A percentile compares a stretch with the other conserved stretches of the same genome.
Conservation (phyloP, 108 stramenopile genomes). For the Mayamaea pseudoterrestris region DNA sequence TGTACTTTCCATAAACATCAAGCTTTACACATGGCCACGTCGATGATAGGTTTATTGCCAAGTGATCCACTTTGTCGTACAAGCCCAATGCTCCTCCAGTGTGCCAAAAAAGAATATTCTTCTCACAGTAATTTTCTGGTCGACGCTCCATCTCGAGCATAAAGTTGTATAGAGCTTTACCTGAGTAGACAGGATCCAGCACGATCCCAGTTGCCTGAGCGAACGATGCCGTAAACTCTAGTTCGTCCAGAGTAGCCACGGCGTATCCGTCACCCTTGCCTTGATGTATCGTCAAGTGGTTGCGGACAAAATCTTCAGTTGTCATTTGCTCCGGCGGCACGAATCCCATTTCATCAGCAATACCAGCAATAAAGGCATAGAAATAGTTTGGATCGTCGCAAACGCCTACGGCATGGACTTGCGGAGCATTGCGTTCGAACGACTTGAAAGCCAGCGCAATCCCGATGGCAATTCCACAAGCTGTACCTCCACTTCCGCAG, state of each 20-base stretch:
- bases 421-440: conserved; percentile 28
- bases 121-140: conserved; percentile 14
- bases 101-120: conserved; percentile 73
- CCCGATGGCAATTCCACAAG: conserved; percentile 69
- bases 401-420: conserved; percentile 75
- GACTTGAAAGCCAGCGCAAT: conserved; percentile 32
- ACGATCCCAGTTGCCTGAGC: conserved; percentile 68
- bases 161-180: conserved; percentile 79
- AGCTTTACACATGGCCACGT: conserved; percentile 27
- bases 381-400: conserved; percentile 87
- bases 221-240: conserved; percentile 56
- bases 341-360: conserved; percentile 72
- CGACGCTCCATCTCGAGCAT: conserved; percentile 28
- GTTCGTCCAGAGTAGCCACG: conserved; percentile 53
- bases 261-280: conserved; percentile 81
- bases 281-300: conserved; percentile 47
- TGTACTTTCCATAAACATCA: conserved; percentile 34
- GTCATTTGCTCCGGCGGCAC: conserved; percentile 12
- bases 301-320: conserved; percentile 47
- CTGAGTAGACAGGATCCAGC: conserved; percentile 84
- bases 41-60: conserved; percentile 20
- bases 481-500: conserved; percentile 83
- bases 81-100: conserved; percentile 81
- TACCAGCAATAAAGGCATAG: conserved; percentile 40
- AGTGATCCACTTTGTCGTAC: conserved; percentile 55